Evolutionary conservation across 2,329 filamentous ascomycete genomes (phyloP).

Genomic region (Chaetothyriales sp.): DNA sequence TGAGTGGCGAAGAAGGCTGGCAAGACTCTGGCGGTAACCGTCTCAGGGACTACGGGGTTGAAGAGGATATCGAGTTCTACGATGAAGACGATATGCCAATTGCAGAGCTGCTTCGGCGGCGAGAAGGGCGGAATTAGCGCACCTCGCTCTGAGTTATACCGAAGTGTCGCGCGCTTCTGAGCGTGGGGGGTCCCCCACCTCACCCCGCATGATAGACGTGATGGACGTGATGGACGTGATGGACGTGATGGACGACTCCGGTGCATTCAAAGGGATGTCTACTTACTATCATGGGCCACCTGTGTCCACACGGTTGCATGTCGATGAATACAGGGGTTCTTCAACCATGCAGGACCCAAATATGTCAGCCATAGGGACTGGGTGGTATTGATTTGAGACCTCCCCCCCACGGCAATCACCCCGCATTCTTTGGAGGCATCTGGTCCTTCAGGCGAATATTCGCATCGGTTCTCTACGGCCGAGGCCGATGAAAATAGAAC

Average conservation of each 20-base stretch:
- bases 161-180: not conserved
- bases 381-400: not conserved
- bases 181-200: not conserved
- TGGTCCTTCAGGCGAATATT: not conserved
- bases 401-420: not conserved
- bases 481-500: not conserved
- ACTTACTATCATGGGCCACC: not conserved
- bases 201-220: not conserved
- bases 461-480: not conserved
- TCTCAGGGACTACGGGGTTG: constrained; percentile 50
- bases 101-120: constrained; percentile 36
- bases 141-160: not conserved
- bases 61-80: constrained; percentile 51
- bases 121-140: constrained; percentile 6
- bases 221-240: too few species aligned
- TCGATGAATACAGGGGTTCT: not conserved
- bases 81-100: constrained; percentile 49
- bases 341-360: not conserved
- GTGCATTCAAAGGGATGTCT: not conserved
- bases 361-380: not conserved
- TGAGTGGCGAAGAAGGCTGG: constrained; percentile 48
- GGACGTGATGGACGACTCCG: not conserved
- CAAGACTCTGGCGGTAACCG: constrained; percentile 49
- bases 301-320: not conserved
- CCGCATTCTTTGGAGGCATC: not conserved